Conservation (phyloP, 2,329 filamentous ascomycete species). For the Pseudocercospora fuligena region DNA sequence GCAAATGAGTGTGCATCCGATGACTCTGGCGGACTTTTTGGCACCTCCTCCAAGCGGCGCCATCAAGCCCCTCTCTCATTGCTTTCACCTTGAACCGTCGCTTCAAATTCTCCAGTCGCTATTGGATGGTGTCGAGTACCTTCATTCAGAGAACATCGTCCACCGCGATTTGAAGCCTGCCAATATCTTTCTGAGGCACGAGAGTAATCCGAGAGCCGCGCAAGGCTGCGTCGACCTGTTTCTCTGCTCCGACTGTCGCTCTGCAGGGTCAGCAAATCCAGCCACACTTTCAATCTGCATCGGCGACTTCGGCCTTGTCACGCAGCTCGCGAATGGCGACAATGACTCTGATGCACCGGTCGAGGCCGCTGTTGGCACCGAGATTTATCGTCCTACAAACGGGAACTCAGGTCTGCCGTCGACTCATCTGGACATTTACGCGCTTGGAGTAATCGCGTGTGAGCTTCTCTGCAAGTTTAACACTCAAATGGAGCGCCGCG, state of each 20-base stretch:
- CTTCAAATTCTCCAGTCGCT: slow-evolving; percentile 63
- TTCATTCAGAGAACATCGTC: slow-evolving; percentile 64
- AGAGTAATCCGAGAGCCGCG: slow-evolving; percentile 34
- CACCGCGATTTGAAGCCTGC: slow-evolving; percentile 72
- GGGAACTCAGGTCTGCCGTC: slow-evolving; percentile 43
- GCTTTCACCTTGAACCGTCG: slow-evolving; percentile 65
- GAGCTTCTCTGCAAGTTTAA: slow-evolving; percentile 63
- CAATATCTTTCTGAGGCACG: slow-evolving; percentile 67
- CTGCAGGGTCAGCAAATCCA: slow-evolving; percentile 23
- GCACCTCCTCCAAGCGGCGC: slow-evolving; percentile 40
- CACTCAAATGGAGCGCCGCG: slow-evolving; percentile 48
- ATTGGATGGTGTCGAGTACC: slow-evolving; percentile 67
- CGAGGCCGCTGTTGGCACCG: slow-evolving; percentile 59
- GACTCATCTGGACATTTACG: slow-evolving; percentile 64
- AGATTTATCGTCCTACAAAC: slow-evolving; percentile 63
- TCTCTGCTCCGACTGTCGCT: slow-evolving; percentile 52
- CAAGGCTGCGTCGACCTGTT: slow-evolving; percentile 53
- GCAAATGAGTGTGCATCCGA: slow-evolving; percentile 70
- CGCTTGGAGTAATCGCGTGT: slow-evolving; percentile 65
- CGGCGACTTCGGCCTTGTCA: slow-evolving; percentile 70
- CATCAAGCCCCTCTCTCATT: slow-evolving; percentile 54
- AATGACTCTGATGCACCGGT: slow-evolving; percentile 11
- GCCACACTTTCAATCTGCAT: slow-evolving; percentile 57
- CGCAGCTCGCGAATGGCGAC: slow-evolving; percentile 52
- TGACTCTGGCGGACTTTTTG: slow-evolving; percentile 65